These are phyloP conservation scores for Cladosporium austrohemisphaericum DNA, from an alignment of 2,329 filamentous ascomycete species.

Conservation along the genomic window DNA sequence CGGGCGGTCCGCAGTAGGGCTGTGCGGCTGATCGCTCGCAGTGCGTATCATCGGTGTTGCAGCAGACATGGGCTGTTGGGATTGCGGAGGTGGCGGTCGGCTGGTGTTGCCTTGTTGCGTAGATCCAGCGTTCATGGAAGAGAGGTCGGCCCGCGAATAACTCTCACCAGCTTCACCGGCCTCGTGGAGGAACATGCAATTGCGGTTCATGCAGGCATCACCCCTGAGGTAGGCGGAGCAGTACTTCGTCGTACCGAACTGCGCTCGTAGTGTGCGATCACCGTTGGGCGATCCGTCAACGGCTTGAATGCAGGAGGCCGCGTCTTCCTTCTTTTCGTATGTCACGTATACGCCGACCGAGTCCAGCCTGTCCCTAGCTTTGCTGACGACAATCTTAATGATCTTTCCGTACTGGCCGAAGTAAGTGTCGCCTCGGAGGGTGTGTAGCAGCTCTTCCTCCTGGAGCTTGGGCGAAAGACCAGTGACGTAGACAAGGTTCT, in stretches of 20 bases:
- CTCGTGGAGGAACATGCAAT: constrained; percentile 97
- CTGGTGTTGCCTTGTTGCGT: constrained; percentile 66
- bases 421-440: constrained; percentile 83
- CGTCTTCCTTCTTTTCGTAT: constrained; percentile 87
- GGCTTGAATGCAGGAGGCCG: constrained; percentile 80
- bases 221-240: constrained; percentile 95
- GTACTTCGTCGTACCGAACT: constrained; percentile 93
- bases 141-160: constrained; percentile 90
- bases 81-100: constrained; percentile 44
- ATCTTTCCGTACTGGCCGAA: constrained; percentile 99
- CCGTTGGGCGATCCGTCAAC: constrained; percentile 92
- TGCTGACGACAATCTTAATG: constrained; percentile 97
- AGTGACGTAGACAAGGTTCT: constrained; percentile 97
- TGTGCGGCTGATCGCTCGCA: constrained; percentile 27
- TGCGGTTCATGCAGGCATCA: constrained; percentile 89
- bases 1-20: constrained; percentile 62
- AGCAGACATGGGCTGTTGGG: constrained; percentile 49
- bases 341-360: constrained; percentile 98
- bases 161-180: constrained; percentile 97
- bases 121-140: constrained; percentile 86
- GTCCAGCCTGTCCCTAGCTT: constrained; percentile 79
- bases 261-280: constrained; percentile 72
- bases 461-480: constrained; percentile 86
- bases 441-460: constrained; percentile 88
- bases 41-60: constrained; percentile 65